phyloP scores from a whole-genome alignment of 306 rosid genomes.

The Vigna reflexopilosa region DNA sequence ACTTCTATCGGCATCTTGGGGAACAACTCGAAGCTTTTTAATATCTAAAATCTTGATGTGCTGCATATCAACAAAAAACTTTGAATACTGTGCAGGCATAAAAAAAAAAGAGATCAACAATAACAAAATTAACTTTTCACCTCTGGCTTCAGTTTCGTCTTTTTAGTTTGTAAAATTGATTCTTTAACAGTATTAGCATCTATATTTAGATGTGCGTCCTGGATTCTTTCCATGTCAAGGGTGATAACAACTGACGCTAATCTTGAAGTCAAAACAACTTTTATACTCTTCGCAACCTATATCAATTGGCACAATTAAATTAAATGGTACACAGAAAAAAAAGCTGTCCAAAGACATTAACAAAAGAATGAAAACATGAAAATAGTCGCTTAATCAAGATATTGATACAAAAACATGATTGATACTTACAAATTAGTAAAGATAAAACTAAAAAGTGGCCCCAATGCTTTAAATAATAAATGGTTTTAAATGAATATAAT shows the following conservation, averaged over 20 bases:
- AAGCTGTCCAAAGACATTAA: not conserved
- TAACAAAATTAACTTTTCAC: conserved; percentile 51
- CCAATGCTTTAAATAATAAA: not conserved
- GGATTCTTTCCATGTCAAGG: conserved; percentile 77
- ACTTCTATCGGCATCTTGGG: conserved; percentile 65
- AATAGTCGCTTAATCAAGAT: conserved; percentile 26
- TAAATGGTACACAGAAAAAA: conserved; percentile 3
- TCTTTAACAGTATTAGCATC: conserved; percentile 78
- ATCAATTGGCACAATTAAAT: conserved; percentile 22
- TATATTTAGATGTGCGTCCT: conserved; percentile 65
- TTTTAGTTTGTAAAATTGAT: conserved; percentile 72
- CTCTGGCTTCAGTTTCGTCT: conserved; percentile 80
- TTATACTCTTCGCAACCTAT: conserved; percentile 84
- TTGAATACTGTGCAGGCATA: conserved; percentile 41
- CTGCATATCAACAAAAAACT: conserved; percentile 58
- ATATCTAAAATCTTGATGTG: conserved; percentile 69
- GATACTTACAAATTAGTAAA: not conserved
- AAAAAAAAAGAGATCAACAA: conserved; percentile 31
- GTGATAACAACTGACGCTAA: conserved; percentile 62
- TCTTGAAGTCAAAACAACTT: conserved; percentile 63
- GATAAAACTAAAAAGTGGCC: conserved; percentile 20
- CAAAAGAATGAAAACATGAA: conserved; percentile 16
- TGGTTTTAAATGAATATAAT: too few relatives aligned
- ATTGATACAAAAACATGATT: conserved; percentile 4
- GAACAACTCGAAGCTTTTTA: conserved; percentile 68